phyloP scores from a whole-genome alignment of 2,329 filamentous ascomycete genomes.

The Neonectria magnoliae region DNA sequence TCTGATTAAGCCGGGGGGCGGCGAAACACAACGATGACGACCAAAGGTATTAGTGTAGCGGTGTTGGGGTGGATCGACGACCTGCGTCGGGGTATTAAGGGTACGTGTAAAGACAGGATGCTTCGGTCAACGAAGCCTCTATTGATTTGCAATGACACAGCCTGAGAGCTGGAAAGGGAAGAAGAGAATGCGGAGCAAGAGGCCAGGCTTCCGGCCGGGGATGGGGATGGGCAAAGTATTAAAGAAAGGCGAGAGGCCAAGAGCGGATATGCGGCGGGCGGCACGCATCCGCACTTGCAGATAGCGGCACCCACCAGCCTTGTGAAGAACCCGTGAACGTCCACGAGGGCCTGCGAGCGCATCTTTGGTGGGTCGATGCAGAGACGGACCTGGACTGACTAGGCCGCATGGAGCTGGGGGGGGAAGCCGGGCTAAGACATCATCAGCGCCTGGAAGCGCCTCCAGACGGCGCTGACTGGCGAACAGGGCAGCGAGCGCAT shows the following conservation, averaged over 20 bases:
- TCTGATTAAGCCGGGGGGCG: slow-evolving; percentile 30
- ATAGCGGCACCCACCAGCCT: slow-evolving; percentile 33
- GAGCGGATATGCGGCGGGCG: slow-evolving; percentile 42
- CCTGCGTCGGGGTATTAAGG: slow-evolving; percentile 48
- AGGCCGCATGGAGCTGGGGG: slow-evolving; percentile 28
- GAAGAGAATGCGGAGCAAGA: slow-evolving; percentile 48
- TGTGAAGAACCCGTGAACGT: slow-evolving; percentile 23
- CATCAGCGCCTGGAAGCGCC: slow-evolving; percentile 36
- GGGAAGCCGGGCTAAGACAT: slow-evolving; percentile 27
- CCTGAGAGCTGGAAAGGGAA: slow-evolving; percentile 45
- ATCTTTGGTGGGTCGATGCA: slow-evolving; percentile 38
- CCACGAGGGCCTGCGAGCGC: slow-evolving; percentile 10
- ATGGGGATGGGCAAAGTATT: slow-evolving; percentile 43
- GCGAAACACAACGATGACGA: slow-evolving; percentile 27
- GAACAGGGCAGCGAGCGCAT: slow-evolving; percentile 30
- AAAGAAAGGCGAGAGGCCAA: slow-evolving; percentile 34
- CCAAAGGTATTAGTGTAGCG: slow-evolving; percentile 37
- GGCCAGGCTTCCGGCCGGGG: slow-evolving; percentile 44
- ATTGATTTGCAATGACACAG: slow-evolving; percentile 43
- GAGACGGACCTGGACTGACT: slow-evolving; percentile 30
- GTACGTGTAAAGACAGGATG: slow-evolving; percentile 51
- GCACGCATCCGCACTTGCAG: slow-evolving; percentile 35
- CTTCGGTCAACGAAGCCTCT: slow-evolving; percentile 57
- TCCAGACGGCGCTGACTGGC: slow-evolving; percentile 38
- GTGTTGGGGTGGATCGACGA: slow-evolving; percentile 43